Percentiles rank a stretch among this genome's conserved stretches.
These are phyloP conservation scores for Bruguiera hainesii DNA, from an alignment of 441 rosid species.

Conservation along the genomic window DNA sequence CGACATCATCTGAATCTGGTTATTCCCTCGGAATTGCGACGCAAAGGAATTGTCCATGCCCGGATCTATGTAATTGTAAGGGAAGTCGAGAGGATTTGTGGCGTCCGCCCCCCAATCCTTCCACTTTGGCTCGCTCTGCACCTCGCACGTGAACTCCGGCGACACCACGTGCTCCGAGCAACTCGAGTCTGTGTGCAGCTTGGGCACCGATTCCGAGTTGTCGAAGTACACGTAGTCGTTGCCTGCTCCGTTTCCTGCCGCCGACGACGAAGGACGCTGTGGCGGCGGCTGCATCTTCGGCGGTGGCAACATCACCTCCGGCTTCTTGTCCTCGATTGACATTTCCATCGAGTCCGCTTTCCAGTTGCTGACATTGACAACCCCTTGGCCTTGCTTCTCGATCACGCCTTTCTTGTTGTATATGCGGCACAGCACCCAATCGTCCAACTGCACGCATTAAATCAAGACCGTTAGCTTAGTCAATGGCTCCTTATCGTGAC, in stretches of 20 bases:
- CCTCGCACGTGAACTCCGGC: conserved; percentile 75
- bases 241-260: conserved; percentile 6
- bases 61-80: conserved; percentile 53
- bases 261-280: conserved; percentile 25
- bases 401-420: conserved; percentile 81
- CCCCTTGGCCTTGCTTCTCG: conserved; percentile 38
- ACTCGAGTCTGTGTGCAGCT: conserved; percentile 73
- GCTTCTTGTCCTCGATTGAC: conserved; percentile 35
- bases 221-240: conserved; percentile 47
- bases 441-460: conserved; percentile 58
- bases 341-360: conserved; percentile 11
- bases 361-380: conserved; percentile 2
- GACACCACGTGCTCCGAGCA: conserved; percentile 83
- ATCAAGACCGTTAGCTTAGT: conserved; percentile 8
- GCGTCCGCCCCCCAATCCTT: conserved; percentile 41
- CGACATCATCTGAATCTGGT: conserved; percentile 64
- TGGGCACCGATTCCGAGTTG: conserved; percentile 76
- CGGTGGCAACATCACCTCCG: conserved; percentile 29
- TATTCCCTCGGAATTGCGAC: conserved; percentile 32
- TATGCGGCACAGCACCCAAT: conserved; percentile 92
- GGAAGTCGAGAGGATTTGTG: conserved; percentile 27
- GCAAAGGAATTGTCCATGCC: conserved; percentile 29
- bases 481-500: background rate
- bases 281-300: conserved; percentile 8
- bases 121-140: conserved; percentile 77